phyloP scores from a whole-genome alignment of 495 filamentous ascomycete genomes.

The Cairneyella variabilis region DNA sequence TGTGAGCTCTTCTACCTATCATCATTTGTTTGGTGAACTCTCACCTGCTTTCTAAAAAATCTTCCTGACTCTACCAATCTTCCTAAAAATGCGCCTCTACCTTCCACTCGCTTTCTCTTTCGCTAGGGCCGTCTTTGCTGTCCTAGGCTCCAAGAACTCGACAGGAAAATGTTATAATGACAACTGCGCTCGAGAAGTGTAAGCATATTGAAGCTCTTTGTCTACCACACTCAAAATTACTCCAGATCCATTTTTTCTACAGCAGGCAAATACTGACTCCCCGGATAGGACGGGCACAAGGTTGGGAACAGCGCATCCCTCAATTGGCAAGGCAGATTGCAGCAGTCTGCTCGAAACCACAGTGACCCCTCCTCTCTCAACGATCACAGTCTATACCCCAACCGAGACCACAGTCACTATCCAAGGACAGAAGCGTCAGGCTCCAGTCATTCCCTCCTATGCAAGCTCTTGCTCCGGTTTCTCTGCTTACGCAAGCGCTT shows the following conservation, averaged over 20 bases:
- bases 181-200: no score
- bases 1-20: no score
- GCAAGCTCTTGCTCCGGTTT: conserved; percentile 4
- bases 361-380: neutral
- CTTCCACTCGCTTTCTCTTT: neutral
- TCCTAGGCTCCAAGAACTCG: no score
- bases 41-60: no score
- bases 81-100: conserved; percentile 1
- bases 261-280: no score
- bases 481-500: conserved; percentile 21
- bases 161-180: neutral
- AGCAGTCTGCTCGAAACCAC: conserved; percentile 1
- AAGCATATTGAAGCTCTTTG: no score
- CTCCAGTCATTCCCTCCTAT: conserved; percentile 10
- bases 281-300: conserved; percentile 1
- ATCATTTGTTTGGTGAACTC: no score
- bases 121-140: neutral
- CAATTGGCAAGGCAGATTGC: conserved; percentile 5
- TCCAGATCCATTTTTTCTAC: no score
- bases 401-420: neutral
- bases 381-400: neutral
- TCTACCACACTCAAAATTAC: no score
- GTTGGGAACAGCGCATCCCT: neutral
- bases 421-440: neutral
- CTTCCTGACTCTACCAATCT: no score